These are phyloP conservation scores for Pedinophyceae sp. DNA, from an alignment of 139 green algal species.

Conservation along the genomic window DNA sequence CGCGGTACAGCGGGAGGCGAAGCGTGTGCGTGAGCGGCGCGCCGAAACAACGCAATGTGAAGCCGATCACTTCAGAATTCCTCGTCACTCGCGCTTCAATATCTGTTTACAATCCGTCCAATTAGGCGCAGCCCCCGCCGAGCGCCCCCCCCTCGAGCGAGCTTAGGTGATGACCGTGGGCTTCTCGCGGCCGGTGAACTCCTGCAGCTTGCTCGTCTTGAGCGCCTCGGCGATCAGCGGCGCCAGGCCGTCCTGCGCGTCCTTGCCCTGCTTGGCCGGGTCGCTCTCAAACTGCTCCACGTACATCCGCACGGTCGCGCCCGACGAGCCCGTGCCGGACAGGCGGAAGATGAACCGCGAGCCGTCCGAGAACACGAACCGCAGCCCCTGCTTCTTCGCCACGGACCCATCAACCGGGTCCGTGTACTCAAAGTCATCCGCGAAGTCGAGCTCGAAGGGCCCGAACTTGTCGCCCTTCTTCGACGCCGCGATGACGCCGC, in stretches of 20 bases:
- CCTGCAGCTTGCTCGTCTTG: constrained; percentile 60
- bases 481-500: constrained; percentile 33
- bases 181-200: constrained; percentile 85
- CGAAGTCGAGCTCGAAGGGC: constrained; percentile 55
- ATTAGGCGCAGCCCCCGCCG: too few species aligned
- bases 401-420: constrained; percentile 89
- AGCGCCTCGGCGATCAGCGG: constrained; percentile 66
- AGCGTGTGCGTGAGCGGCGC: too few species aligned
- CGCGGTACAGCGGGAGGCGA: too few species aligned
- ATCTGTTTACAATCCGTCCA: too few species aligned
- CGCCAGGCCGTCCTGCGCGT: constrained; percentile 63
- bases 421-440: constrained; percentile 95
- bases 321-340: constrained; percentile 72
- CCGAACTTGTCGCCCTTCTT: constrained; percentile 56
- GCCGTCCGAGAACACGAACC: constrained; percentile 92
- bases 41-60: too few species aligned
- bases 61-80: too few species aligned
- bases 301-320: constrained; percentile 94
- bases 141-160: too few species aligned
- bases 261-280: constrained; percentile 43
- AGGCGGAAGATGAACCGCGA: constrained; percentile 92
- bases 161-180: constrained; percentile 97
- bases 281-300: constrained; percentile 93
- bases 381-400: constrained; percentile 80
- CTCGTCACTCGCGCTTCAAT: too few species aligned